Percentiles rank a stretch among this genome's conserved stretches.
Evolutionary conservation across 2,329 filamentous ascomycete species (phyloP).

Genomic region (Hymenoscyphus fraxineus): DNA sequence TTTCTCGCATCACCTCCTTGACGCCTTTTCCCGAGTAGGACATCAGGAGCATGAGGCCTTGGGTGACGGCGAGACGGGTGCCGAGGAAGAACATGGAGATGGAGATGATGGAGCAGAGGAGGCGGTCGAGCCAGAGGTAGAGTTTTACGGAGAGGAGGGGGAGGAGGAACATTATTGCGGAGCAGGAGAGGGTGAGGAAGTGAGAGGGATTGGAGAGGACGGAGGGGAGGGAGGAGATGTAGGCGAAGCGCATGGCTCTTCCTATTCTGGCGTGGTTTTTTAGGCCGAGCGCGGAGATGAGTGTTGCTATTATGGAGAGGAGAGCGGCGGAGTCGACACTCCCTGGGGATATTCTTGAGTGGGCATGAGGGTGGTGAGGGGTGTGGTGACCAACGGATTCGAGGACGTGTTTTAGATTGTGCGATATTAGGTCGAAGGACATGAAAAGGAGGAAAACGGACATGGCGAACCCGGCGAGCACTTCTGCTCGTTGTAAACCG

Average conservation of each 20-base stretch:
- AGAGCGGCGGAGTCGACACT: constrained; percentile 77
- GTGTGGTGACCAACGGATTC: constrained; percentile 67
- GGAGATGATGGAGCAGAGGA: constrained; percentile 77
- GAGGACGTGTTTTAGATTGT: constrained; percentile 89
- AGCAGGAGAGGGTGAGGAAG: constrained; percentile 87
- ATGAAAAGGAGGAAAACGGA: constrained; percentile 96
- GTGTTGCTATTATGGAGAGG: constrained; percentile 75
- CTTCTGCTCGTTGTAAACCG: constrained; percentile 85
- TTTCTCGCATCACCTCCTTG: constrained; percentile 71
- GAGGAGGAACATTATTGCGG: constrained; percentile 72
- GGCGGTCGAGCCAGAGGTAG: constrained; percentile 77
- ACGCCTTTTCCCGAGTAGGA: constrained; percentile 54
- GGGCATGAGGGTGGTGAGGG: constrained; percentile 65
- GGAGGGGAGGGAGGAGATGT: constrained; percentile 75
- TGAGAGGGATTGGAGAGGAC: constrained; percentile 94
- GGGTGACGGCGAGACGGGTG: constrained; percentile 73
- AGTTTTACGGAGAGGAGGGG: constrained; percentile 78
- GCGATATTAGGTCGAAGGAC: constrained; percentile 90
- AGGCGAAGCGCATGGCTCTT: constrained; percentile 82
- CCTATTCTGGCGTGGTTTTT: constrained; percentile 91
- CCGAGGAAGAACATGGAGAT: constrained; percentile 86
- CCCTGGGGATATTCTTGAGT: constrained; percentile 67
- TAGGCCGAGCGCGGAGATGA: constrained; percentile 81
- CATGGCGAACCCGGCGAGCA: constrained; percentile 92
- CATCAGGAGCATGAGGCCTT: constrained; percentile 96